Evolutionary conservation across 2,329 filamentous ascomycete genomes (phyloP).

Genomic region (Fonsecaea nubica): DNA sequence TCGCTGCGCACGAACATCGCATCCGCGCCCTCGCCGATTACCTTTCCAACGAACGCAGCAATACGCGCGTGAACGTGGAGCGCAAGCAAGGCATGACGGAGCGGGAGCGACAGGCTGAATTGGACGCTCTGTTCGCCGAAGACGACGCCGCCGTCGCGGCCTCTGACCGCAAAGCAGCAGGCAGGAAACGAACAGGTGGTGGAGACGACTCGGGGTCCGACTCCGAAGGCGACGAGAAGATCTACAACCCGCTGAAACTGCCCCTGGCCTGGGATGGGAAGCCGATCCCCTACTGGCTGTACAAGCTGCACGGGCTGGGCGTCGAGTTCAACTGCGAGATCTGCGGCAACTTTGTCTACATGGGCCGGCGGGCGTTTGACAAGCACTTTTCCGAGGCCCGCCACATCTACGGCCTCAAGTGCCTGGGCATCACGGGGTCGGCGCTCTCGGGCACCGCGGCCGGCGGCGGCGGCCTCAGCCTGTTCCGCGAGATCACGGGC

Average conservation of each 20-base stretch:
- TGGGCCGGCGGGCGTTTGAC: conserved; percentile 93
- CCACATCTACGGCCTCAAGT: conserved; percentile 92
- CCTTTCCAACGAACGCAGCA: conserved; percentile 85
- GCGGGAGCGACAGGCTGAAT: conserved; percentile 89
- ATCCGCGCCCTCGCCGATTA: conserved; percentile 78
- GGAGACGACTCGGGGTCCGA: conserved; percentile 69
- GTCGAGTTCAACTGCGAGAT: conserved; percentile 96
- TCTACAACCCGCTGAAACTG: conserved; percentile 96
- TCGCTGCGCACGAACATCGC: conserved; percentile 86
- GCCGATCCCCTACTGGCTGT: conserved; percentile 98
- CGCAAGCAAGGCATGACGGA: conserved; percentile 98
- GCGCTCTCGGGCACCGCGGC: conserved; percentile 23
- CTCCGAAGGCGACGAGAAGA: conserved; percentile 79
- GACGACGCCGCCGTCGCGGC: conserved; percentile 51
- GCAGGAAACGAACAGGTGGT: conserved; percentile 44
- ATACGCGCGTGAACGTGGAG: conserved; percentile 93
- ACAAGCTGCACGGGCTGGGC: conserved; percentile 92
- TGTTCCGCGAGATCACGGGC: conserved; percentile 91
- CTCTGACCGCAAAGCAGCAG: conserved; percentile 39
- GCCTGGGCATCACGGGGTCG: conserved; percentile 76
- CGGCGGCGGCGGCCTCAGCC: conserved; percentile 68
- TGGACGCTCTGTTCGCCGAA: conserved; percentile 81
- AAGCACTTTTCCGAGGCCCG: conserved; percentile 97
- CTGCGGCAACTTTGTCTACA: conserved; percentile 98
- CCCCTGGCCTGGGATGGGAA: conserved; percentile 98